These are phyloP conservation scores for Tuber calosporum DNA, from an alignment of 495 filamentous ascomycete genomes.

Conservation along the genomic window DNA sequence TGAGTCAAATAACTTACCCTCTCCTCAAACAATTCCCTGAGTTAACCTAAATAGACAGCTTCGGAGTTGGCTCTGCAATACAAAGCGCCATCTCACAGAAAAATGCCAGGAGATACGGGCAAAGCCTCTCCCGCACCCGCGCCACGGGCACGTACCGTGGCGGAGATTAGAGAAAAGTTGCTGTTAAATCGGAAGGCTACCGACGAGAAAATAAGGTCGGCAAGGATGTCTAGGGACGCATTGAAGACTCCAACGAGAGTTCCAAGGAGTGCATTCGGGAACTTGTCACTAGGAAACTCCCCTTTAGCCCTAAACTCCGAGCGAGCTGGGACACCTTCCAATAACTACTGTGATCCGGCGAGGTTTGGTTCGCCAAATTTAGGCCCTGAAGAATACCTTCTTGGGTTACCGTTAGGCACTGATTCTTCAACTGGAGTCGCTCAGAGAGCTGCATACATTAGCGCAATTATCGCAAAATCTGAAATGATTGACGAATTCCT, in stretches of 20 bases:
- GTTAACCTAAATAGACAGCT: not conserved
- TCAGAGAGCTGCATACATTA: conserved; percentile 32
- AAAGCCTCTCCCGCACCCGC: not conserved
- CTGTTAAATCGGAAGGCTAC: conserved; percentile 9
- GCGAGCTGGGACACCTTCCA: not conserved
- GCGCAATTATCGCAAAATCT: conserved; percentile 22
- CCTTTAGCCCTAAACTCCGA: not conserved
- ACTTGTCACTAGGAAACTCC: not conserved
- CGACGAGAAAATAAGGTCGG: not conserved
- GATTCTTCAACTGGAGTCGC: conserved; percentile 22
- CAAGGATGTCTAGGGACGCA: not conserved
- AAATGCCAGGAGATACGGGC: not conserved
- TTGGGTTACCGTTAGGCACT: conserved; percentile 32
- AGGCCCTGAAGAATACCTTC: conserved; percentile 30
- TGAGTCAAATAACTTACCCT: not conserved
- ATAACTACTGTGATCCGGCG: not conserved
- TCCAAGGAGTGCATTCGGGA: not conserved
- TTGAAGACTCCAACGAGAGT: not conserved
- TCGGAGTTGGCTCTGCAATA: not conserved
- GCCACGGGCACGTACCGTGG: not conserved
- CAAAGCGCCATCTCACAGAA: not conserved
- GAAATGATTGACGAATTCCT: conserved; percentile 26
- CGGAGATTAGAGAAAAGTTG: not conserved
- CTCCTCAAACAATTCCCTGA: not conserved
- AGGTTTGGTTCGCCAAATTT: conserved; percentile 24